These are phyloP conservation scores for Podospora pseudopauciseta DNA, from an alignment of 495 filamentous ascomycete species.

Conservation along the genomic window DNA sequence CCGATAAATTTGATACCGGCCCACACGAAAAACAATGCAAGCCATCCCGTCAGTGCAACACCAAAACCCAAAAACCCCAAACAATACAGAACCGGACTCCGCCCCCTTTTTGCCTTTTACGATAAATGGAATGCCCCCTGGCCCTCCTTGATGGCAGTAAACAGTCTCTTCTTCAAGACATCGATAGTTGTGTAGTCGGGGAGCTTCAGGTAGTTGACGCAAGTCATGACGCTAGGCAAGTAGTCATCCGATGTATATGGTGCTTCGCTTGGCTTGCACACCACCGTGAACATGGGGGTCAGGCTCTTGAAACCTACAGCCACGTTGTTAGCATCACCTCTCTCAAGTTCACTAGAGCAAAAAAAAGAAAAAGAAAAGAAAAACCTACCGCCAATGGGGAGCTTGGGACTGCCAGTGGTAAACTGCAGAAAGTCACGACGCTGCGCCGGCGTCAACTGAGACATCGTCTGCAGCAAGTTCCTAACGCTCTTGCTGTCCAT, in stretches of 20 bases:
- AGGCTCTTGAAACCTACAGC: conserved; percentile 86
- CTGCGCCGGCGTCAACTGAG: conserved; percentile 68
- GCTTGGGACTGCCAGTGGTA: conserved; percentile 95
- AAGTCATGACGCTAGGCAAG: conserved; percentile 98
- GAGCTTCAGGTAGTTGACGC: conserved; percentile 98
- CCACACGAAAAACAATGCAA: conserved; percentile 1
- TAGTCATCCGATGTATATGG: conserved; percentile 96
- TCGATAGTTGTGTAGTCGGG: conserved; percentile 88
- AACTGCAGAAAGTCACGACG: conserved; percentile 97
- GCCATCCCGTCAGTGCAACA: not conserved
- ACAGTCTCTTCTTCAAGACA: conserved; percentile 69
- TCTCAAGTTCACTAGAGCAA: conserved; percentile 10
- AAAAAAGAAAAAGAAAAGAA: not conserved
- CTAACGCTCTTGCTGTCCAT: conserved; percentile 97
- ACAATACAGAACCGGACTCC: not conserved
- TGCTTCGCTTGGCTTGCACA: conserved; percentile 94
- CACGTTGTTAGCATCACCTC: conserved; percentile 8
- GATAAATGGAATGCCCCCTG: conserved; percentile 98
- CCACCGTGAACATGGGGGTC: conserved; percentile 97
- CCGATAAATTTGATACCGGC: not conserved
- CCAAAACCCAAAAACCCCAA: not conserved
- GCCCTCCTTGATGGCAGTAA: conserved; percentile 90
- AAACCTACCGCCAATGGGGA: conserved; percentile 90
- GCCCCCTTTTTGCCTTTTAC: conserved; percentile 36
- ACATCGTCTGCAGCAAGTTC: conserved; percentile 94